Percentiles rank a stretch among this genome's conserved stretches.
phyloP scores from a whole-genome alignment of 1,139 yeast species.

The Pichia sp. region DNA sequence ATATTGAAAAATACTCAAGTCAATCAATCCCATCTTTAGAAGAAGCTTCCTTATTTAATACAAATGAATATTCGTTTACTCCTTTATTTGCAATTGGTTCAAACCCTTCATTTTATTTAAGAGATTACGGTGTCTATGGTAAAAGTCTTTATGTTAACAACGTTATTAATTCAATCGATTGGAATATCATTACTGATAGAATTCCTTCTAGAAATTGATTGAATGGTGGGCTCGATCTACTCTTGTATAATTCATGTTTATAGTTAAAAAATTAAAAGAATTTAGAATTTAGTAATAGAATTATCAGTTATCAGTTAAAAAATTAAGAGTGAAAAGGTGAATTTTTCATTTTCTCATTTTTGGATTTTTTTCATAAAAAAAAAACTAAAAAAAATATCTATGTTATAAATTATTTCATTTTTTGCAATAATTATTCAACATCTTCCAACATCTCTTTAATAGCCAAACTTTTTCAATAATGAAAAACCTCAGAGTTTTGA shows the following conservation, averaged over 20 bases:
- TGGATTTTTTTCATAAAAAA: neutral
- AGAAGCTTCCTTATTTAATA: conserved; percentile 29
- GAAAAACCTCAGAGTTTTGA: conserved; percentile 48
- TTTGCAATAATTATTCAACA: too few species aligned
- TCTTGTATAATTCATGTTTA: neutral
- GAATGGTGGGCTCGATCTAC: neutral
- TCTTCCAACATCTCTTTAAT: neutral
- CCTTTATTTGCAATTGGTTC: conserved; percentile 69
- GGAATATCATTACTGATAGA: conserved; percentile 58
- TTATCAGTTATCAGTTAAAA: too few species aligned
- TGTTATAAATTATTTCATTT: too few species aligned
- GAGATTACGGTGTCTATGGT: conserved; percentile 74
- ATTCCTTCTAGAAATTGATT: conserved; percentile 23
- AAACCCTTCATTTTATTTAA: conserved; percentile 59
- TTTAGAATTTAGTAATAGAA: neutral
- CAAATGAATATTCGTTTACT: conserved; percentile 34
- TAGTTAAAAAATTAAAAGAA: neutral
- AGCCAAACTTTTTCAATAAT: conserved; percentile 23
- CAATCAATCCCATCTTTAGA: conserved; percentile 27
- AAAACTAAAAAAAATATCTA: too few species aligned
- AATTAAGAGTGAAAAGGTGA: too few species aligned
- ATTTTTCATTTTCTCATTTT: neutral
- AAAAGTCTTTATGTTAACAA: conserved; percentile 60
- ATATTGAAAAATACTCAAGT: conserved; percentile 4
- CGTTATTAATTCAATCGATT: conserved; percentile 65